phyloP scores from a whole-genome alignment of 345 rosid species.

The Eucalyptus urophylla region DNA sequence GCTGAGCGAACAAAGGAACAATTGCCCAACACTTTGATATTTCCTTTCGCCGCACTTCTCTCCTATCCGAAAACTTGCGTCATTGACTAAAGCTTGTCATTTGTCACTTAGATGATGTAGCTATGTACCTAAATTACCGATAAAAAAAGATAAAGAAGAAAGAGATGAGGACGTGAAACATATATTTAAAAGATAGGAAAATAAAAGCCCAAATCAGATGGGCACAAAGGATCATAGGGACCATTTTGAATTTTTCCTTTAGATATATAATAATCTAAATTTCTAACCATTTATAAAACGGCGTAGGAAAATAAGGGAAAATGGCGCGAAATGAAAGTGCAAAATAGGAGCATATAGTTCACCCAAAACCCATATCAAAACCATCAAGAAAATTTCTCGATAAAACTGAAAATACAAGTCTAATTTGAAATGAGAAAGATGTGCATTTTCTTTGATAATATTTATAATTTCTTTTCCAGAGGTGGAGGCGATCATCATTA shows the following conservation, averaged over 20 bases:
- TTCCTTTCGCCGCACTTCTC: not conserved
- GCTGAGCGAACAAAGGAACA: not conserved
- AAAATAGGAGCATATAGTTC: not conserved
- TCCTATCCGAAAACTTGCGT: not conserved
- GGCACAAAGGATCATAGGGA: not conserved
- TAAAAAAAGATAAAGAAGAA: too few relatives aligned
- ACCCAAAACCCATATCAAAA: not conserved
- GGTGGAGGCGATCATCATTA: not conserved
- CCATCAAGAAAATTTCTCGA: not conserved
- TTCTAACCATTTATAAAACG: not conserved
- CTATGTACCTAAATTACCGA: too few relatives aligned
- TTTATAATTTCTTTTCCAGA: not conserved
- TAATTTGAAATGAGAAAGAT: not conserved
- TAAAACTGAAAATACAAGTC: not conserved
- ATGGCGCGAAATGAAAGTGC: not conserved
- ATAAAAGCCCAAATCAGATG: not conserved
- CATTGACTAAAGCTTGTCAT: not conserved
- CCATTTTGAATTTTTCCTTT: not conserved
- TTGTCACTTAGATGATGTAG: not conserved
- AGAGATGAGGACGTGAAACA: not conserved
- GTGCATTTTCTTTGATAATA: not conserved
- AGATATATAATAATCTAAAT: too few relatives aligned
- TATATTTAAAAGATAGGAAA: not conserved
- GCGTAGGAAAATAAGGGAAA: accelerated
- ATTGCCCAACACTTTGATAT: not conserved